Evolutionary conservation across 768 basidiomycete genomes (phyloP).

Genomic region (Sistotremastrum suecicum): DNA sequence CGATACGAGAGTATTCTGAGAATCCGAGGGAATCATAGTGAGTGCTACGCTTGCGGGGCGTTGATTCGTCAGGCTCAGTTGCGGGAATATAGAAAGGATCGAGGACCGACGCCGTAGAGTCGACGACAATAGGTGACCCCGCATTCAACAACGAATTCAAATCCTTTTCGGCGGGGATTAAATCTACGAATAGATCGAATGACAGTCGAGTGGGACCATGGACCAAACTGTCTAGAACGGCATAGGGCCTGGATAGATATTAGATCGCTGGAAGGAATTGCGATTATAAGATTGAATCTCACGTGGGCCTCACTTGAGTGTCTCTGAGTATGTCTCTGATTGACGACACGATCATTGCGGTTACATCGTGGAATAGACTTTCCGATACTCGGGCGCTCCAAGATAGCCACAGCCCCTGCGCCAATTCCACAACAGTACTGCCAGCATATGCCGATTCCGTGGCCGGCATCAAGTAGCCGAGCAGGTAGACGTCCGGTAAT

Average conservation of each 20-base stretch:
- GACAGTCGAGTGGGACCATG: too few species aligned
- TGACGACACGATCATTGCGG: slow-evolving; percentile 20
- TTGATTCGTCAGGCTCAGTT: slow-evolving; percentile 2
- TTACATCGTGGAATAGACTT: slow-evolving; percentile 14
- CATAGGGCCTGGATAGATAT: too few species aligned
- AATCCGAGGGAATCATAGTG: slow-evolving; percentile 36
- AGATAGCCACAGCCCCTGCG: slow-evolving; percentile 18
- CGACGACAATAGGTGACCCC: slow-evolving; percentile 1
- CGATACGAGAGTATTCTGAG: slow-evolving; percentile 48
- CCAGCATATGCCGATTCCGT: slow-evolving; percentile 3
- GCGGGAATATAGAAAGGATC: slow-evolving; percentile 29
- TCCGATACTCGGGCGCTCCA: slow-evolving; percentile 13
- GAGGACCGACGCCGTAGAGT: slow-evolving; percentile 21
- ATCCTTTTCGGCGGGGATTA: slow-evolving; percentile 1
- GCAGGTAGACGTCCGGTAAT: slow-evolving; percentile 32
- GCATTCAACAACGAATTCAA: background rate
- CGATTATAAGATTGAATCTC: too few species aligned
- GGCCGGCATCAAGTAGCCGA: slow-evolving; percentile 32
- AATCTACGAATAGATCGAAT: background rate
- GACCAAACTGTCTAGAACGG: too few species aligned
- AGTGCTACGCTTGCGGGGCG: slow-evolving; percentile 2
- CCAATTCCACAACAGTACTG: slow-evolving; percentile 11
- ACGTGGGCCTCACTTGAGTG: too few species aligned
- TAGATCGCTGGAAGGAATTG: too few species aligned
- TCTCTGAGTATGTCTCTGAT: too few species aligned